phyloP scores from a whole-genome alignment of 345 rosid species.

The Firmiana major region DNA sequence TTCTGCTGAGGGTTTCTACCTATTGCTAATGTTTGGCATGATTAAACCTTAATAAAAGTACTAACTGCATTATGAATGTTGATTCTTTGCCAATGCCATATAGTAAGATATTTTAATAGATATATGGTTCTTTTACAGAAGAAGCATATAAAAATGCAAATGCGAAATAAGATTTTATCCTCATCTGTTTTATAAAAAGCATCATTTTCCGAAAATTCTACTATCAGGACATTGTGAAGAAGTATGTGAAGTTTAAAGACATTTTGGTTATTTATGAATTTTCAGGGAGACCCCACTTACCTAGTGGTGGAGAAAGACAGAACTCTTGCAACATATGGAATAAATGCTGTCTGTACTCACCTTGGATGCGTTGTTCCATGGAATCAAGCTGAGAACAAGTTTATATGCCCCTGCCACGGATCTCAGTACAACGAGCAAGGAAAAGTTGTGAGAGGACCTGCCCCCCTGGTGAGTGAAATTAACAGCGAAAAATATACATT shows the following conservation, averaged over 20 bases:
- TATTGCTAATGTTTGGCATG: neutral
- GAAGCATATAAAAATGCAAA: neutral
- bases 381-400: slow-evolving; percentile 85
- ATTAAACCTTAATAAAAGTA: neutral
- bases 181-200: neutral
- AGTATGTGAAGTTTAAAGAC: neutral
- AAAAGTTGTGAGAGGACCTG: slow-evolving; percentile 94
- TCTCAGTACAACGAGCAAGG: slow-evolving; percentile 98
- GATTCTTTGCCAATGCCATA: neutral
- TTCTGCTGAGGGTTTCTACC: neutral
- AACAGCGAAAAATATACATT: neutral
- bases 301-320: slow-evolving; percentile 87
- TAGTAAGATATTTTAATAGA: neutral
- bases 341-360: slow-evolving; percentile 88
- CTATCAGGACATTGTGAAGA: neutral
- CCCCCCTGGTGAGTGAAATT: slow-evolving; percentile 69
- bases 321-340: slow-evolving; percentile 76
- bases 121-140: neutral
- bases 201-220: neutral
- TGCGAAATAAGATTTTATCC: neutral
- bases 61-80: neutral
- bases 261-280: neutral
- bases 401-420: slow-evolving; percentile 95
- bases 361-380: slow-evolving; percentile 96
- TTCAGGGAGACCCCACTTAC: slow-evolving; percentile 96